Evolutionary conservation across 192 early-diverging fungal genomes (phyloP).

Genomic region (Coemansia umbellata): DNA sequence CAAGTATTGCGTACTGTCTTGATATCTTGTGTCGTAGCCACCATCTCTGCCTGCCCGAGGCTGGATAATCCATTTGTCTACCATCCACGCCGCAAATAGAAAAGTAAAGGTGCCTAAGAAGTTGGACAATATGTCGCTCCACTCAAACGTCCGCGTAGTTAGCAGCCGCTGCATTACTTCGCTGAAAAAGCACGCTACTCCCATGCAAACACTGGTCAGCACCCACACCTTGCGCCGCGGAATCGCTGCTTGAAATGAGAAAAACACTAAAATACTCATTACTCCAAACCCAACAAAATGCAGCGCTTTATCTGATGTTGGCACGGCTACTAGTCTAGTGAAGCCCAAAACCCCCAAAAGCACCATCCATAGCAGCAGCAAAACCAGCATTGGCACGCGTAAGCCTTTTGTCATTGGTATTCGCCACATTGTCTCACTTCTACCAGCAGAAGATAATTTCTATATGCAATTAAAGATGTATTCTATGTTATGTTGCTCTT

Average conservation of each 20-base stretch:
- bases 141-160: constrained; percentile 33
- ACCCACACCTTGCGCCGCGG: constrained; percentile 29
- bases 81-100: constrained; percentile 42
- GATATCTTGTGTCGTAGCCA: not conserved
- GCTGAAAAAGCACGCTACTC: constrained; percentile 21
- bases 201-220: constrained; percentile 4
- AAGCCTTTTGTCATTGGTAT: constrained; percentile 15
- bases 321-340: constrained; percentile 18
- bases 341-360: constrained; percentile 35
- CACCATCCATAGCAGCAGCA: constrained; percentile 21
- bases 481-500: too few relatives aligned
- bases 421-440: constrained; percentile 24
- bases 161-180: constrained; percentile 34
- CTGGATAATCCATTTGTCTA: constrained; percentile 37
- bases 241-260: constrained; percentile 25
- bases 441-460: too few relatives aligned
- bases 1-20: constrained; percentile 19
- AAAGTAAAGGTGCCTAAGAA: constrained; percentile 27
- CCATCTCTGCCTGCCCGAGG: not conserved
- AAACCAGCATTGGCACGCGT: constrained; percentile 10
- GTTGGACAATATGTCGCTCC: constrained; percentile 36
- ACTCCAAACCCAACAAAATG: constrained; percentile 43
- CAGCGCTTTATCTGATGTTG: constrained; percentile 32
- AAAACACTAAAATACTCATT: constrained; percentile 24
- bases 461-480: too few relatives aligned